Conservation (phyloP, 2,329 filamentous ascomycete genomes). For the Akanthomyces dipterigenus region DNA sequence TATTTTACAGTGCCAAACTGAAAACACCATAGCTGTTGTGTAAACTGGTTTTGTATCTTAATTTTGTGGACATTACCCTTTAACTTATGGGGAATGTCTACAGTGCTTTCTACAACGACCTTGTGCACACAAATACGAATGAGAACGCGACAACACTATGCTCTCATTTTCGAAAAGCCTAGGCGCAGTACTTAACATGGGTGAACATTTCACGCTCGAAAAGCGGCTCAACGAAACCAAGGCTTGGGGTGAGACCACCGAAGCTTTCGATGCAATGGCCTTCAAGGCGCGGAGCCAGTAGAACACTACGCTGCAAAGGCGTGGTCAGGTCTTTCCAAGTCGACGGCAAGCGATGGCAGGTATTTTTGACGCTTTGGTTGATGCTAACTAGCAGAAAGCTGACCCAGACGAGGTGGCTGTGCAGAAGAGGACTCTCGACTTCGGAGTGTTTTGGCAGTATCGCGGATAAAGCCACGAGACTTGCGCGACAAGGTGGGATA, state of each 20-base stretch:
- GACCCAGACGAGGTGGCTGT: background rate
- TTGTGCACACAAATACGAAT: background rate
- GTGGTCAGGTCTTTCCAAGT: slow-evolving; percentile 39
- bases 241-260: slow-evolving; percentile 19
- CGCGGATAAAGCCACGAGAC: background rate
- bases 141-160: background rate
- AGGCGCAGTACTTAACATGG: background rate
- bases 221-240: slow-evolving; percentile 35
- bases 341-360: slow-evolving; percentile 37
- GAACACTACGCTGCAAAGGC: slow-evolving; percentile 42
- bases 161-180: background rate
- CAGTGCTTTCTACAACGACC: background rate
- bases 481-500: background rate
- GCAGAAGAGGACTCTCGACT: background rate
- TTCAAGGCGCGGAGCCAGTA: slow-evolving; percentile 43
- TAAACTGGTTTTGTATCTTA: background rate
- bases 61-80: slow-evolving; percentile 3
- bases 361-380: slow-evolving; percentile 35
- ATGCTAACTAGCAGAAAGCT: background rate
- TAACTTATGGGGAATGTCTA: background rate
- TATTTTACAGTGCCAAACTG: background rate
- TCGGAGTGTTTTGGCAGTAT: background rate
- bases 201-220: slow-evolving; percentile 32
- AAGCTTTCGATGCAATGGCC: slow-evolving; percentile 12
- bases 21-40: background rate